Conservation (phyloP, 208 protist species). For the Leishmania guyanensis region DNA sequence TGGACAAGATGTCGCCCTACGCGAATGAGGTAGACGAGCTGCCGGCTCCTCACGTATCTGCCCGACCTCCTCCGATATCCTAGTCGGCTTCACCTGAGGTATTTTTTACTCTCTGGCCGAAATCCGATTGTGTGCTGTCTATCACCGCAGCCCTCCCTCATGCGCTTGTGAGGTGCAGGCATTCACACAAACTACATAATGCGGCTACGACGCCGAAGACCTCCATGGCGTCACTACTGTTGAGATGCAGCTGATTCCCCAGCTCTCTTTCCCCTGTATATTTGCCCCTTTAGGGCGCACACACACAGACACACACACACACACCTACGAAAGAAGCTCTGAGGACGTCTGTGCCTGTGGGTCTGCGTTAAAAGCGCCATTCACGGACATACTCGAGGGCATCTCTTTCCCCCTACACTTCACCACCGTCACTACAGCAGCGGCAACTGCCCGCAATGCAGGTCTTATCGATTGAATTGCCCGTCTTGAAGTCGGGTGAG, state of each 20-base stretch:
- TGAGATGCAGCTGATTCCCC: not conserved
- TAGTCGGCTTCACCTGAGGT: not conserved
- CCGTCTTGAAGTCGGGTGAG: constrained; percentile 28
- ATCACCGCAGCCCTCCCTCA: not conserved
- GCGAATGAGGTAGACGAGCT: not conserved
- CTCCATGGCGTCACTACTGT: not conserved
- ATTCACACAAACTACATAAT: not conserved
- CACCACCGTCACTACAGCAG: not conserved
- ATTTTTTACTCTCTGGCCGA: not conserved
- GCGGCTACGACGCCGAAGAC: not conserved
- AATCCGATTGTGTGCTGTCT: not conserved
- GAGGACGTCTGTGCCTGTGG: not conserved
- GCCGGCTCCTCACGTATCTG: not conserved
- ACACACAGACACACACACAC: not conserved
- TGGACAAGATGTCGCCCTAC: not conserved
- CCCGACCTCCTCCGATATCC: not conserved
- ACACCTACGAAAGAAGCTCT: not conserved
- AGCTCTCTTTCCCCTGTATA: not conserved
- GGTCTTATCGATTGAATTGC: constrained; percentile 38
- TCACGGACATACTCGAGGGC: not conserved
- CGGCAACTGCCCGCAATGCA: constrained; percentile 15
- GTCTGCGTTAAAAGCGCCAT: not conserved
- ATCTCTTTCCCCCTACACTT: constrained; percentile 1
- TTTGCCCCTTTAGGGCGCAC: not conserved
- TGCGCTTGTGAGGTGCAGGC: not conserved